These are phyloP conservation scores for Triticum timopheevii DNA, from an alignment of 176 grass and related monocot genomes.

Conservation along the genomic window DNA sequence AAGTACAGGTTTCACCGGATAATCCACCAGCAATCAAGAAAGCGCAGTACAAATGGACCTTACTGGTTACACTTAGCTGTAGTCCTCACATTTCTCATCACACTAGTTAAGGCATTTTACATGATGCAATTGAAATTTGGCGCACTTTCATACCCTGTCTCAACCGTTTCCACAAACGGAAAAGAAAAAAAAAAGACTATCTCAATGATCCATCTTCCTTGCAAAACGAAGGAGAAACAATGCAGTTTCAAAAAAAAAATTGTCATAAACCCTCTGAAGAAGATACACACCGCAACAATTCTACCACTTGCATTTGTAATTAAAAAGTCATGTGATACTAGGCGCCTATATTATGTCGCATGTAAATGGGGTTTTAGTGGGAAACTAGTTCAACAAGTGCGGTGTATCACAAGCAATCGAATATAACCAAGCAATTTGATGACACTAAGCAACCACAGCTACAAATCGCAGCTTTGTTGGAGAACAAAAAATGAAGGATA, in stretches of 20 bases:
- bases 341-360: no score
- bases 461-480: not conserved
- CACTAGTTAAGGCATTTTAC: not conserved
- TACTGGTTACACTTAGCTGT: not conserved
- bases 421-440: not conserved
- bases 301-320: not conserved
- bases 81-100: not conserved
- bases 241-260: not conserved
- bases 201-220: not conserved
- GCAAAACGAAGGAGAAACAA: not conserved
- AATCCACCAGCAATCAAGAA: not conserved
- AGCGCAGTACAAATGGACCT: not conserved
- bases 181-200: not conserved
- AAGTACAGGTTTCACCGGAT: not conserved
- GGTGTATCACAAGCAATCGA: not conserved
- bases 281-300: not conserved
- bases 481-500: not conserved
- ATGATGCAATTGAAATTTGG: not conserved
- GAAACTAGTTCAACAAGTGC: not conserved
- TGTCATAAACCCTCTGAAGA: not conserved
- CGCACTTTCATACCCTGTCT: not conserved
- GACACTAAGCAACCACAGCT: not conserved
- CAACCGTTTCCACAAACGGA: not conserved
- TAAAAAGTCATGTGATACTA: not conserved
- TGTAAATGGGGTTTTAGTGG: not conserved